Base-by-base conservation (phyloP, 1,139 yeast species). In the Magnusiomyces sp. region DNA sequence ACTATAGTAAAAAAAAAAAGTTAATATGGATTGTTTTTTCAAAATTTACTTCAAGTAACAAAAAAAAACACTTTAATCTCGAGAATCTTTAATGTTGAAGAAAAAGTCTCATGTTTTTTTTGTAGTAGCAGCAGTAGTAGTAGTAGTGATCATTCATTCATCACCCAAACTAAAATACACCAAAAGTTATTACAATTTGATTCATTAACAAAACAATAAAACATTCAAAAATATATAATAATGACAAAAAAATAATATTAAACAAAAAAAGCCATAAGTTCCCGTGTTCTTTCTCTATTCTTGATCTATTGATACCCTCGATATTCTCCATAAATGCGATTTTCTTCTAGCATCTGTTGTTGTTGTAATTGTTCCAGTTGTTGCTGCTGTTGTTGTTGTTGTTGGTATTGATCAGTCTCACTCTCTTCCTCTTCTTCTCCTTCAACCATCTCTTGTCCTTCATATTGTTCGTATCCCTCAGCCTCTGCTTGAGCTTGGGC, bases 141-240 rank as follows among this genome's bases (percentile, higher is more conserved):
- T n/a, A n/a, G n/a, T n/a, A n/a, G n/a, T n/a, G n/a, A n/a, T n/a
- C n/a, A n/a, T n/a, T n/a, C n/a, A n/a, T n/a, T n/a, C n/a, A n/a
- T n/a, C n/a, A n/a, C n/a, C n/a, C n/a, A n/a, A n/a, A n/a, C n/a
- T n/a, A n/a, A n/a, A 77, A 55, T 92, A 89, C 71, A 89, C 89
- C 75, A 84, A 83, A 74, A 77, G 92, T 58, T 87, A 85, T 70
- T 89, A 84, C 64, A 66, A 71, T 32, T 95, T 88, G 62, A 87
- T 92, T 53, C 96, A 87, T 66, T 72, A 67, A 14, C 69, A 76
- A 56, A 83, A 83, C 66, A 42, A 31, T 38, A 42, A 42, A 5
- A 14, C n/a, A n/a, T 33, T 17, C 11, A 38, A 31, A 33, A 29
- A 7, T 16, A 27, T 31, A 42, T 38, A 42, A 31, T 38, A 33